Percentiles rank a stretch among this genome's conserved stretches.
Evolutionary conservation across 1,284 basidiomycete genomes (phyloP).

Genomic region (Ceratobasidium sp.): DNA sequence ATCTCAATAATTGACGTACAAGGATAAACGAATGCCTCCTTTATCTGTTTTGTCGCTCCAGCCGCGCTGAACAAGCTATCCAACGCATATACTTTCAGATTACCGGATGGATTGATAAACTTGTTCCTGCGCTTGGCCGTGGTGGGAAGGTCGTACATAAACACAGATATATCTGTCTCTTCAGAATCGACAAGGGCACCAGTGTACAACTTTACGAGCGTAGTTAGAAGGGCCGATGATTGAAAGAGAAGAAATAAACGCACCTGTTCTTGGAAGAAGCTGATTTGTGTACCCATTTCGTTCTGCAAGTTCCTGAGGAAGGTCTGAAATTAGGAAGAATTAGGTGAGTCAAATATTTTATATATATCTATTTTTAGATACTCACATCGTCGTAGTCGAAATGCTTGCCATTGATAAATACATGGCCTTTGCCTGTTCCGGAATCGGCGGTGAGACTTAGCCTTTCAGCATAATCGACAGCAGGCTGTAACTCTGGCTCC

Average conservation of each 20-base stretch:
- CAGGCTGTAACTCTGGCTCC: conserved; percentile 47
- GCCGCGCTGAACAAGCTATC: conserved; percentile 58
- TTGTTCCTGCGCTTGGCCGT: conserved; percentile 77
- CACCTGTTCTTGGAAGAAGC: conserved; percentile 79
- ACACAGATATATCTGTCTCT: conserved; percentile 68
- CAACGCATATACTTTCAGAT: conserved; percentile 64
- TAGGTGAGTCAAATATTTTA: not conserved
- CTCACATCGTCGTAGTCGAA: conserved; percentile 78
- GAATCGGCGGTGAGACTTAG: conserved; percentile 56
- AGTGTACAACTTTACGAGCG: conserved; percentile 69
- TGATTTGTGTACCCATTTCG: conserved; percentile 72
- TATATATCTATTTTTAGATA: conserved; percentile 45
- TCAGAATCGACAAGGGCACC: conserved; percentile 70
- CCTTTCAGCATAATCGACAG: conserved; percentile 66
- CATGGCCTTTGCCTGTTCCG: conserved; percentile 64
- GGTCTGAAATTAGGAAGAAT: conserved; percentile 62
- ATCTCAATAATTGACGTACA: conserved; percentile 57
- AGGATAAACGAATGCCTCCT: conserved; percentile 73
- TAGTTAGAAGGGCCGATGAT: conserved; percentile 44
- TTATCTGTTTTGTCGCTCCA: conserved; percentile 45
- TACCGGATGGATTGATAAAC: conserved; percentile 71
- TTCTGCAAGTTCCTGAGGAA: conserved; percentile 75
- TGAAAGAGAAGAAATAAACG: not conserved
- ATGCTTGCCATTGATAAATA: conserved; percentile 91
- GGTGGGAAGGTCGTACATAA: conserved; percentile 90